Base-by-base conservation (phyloP, 208 protist species). In the Leishmania lainsoni region DNA sequence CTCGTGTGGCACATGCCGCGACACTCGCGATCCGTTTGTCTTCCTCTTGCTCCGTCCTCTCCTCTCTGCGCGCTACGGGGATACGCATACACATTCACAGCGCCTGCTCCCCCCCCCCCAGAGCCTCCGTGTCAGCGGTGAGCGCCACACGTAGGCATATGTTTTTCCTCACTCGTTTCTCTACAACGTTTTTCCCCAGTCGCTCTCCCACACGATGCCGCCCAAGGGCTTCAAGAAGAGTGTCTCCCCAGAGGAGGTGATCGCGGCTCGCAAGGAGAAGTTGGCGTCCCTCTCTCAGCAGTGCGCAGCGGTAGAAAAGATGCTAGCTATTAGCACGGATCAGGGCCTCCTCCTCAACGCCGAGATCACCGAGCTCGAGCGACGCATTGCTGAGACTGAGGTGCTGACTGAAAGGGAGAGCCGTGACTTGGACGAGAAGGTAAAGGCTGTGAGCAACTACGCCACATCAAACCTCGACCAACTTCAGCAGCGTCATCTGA, bases 311-410 rank as follows among this genome's bases (percentile, higher is more conserved):
- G 89, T 97, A 17, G 95, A 98, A 85, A 86, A 88, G 61, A 93
- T 97, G 82, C 69, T 98, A 22, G 85, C 92, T 73, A 90, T 98
- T 51, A 89, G 91, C 35, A 87, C 91, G 26, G 95, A 97, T 73
- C 93, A 98, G 80, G 80, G 84, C 58, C 80, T 87, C 10, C 89
- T 84, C 65, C 76, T 94, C 14, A 51, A 87, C 26, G 84, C 87
- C 14, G 90, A 96, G 76, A 85, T 89, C n/a, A 79, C 59, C 32
- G 92, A 89, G 17, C 69, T 96, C 45, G 79, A 87, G 70, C 88
- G 89, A 14, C 80, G 87, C 32, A 89, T 94, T 29, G 92, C 89
- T 8, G 80, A 95, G 76, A 70, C 93, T 20, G 83, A 93, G 72
- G 85, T 97, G 42, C 56, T 91, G 69, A 88, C 87, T 32, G 93